Evolutionary conservation across 495 filamentous ascomycete species (phyloP).

Genomic region (Aspergillus funiculosus): DNA sequence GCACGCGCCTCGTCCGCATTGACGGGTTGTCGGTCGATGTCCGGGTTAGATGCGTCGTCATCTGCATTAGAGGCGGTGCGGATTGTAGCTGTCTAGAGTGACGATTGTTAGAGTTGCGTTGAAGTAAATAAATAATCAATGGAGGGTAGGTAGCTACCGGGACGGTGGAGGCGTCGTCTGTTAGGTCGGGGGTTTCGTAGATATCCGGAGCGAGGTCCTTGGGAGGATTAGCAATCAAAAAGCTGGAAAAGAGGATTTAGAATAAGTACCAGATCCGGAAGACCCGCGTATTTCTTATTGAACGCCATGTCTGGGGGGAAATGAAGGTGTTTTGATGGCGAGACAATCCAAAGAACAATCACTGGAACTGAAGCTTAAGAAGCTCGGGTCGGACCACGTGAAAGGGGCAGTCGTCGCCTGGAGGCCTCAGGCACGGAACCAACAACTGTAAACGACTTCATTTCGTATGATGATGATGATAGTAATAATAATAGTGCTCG

Average conservation of each 20-base stretch:
- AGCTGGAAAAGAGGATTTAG: background rate
- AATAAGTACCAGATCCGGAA: conserved; percentile 70
- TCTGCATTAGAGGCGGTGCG: conserved; percentile 62
- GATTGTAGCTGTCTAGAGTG: conserved; percentile 52
- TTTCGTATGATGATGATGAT: background rate
- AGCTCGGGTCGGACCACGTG: conserved; percentile 16
- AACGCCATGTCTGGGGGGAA: conserved; percentile 37
- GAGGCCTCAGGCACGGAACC: conserved; percentile 8
- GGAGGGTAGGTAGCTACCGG: conserved; percentile 46
- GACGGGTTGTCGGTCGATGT: conserved; percentile 68
- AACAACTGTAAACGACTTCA: background rate
- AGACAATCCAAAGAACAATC: too few relatives aligned
- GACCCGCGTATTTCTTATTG: conserved; percentile 71
- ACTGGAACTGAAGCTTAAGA: background rate
- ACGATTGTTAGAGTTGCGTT: conserved; percentile 16
- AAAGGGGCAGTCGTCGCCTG: conserved; percentile 11
- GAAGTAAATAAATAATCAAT: background rate
- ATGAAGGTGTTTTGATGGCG: conserved; percentile 3
- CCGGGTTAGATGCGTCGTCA: conserved; percentile 49
- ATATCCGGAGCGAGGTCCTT: conserved; percentile 91
- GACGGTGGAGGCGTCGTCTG: conserved; percentile 78
- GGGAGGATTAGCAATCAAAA: background rate
- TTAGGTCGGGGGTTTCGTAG: conserved; percentile 90
- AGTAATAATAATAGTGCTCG: too few relatives aligned
- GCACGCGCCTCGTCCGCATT: conserved; percentile 72